Conservation (phyloP, 2,329 filamentous ascomycete species). For the Zasmidium citrigriseum region DNA sequence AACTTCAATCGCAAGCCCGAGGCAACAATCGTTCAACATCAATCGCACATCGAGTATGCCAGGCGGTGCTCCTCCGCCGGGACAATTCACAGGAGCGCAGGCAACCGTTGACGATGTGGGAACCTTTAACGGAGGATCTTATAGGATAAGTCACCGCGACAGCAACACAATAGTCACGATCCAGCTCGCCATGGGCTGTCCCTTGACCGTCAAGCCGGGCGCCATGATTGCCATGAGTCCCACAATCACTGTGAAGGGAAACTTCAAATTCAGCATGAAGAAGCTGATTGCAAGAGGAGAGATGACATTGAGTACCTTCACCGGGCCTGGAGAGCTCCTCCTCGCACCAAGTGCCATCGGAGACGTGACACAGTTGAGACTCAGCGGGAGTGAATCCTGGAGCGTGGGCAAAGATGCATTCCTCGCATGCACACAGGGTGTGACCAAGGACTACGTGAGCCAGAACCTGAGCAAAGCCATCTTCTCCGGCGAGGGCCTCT, state of each 20-base stretch:
- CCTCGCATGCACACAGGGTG: constrained; percentile 80
- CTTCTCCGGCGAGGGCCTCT: constrained; percentile 90
- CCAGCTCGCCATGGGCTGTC: constrained; percentile 86
- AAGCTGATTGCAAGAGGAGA: constrained; percentile 85
- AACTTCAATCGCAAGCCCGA: constrained; percentile 22
- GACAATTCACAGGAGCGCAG: constrained; percentile 65
- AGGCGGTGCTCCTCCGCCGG: constrained; percentile 44
- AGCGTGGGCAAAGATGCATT: constrained; percentile 84
- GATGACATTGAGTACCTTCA: constrained; percentile 75
- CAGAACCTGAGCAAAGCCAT: constrained; percentile 87
- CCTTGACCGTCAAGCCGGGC: constrained; percentile 77
- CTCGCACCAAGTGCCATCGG: constrained; percentile 79
- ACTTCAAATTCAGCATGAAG: constrained; percentile 83
- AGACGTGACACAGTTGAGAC: constrained; percentile 78
- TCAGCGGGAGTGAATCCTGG: constrained; percentile 74
- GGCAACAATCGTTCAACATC: constrained; percentile 30
- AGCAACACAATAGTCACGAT: constrained; percentile 86
- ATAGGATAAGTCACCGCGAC: constrained; percentile 88
- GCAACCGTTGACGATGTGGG: constrained; percentile 77
- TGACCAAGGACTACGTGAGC: constrained; percentile 78
- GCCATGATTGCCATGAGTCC: constrained; percentile 95
- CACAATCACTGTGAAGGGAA: constrained; percentile 79
- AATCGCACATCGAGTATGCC: constrained; percentile 33
- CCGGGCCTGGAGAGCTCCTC: constrained; percentile 86
- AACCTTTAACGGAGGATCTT: constrained; percentile 96